A percentile compares a stretch with the other conserved stretches of the same genome.
Conservation (phyloP, 1,284 basidiomycete genomes). For the Tausonia pullulans region DNA sequence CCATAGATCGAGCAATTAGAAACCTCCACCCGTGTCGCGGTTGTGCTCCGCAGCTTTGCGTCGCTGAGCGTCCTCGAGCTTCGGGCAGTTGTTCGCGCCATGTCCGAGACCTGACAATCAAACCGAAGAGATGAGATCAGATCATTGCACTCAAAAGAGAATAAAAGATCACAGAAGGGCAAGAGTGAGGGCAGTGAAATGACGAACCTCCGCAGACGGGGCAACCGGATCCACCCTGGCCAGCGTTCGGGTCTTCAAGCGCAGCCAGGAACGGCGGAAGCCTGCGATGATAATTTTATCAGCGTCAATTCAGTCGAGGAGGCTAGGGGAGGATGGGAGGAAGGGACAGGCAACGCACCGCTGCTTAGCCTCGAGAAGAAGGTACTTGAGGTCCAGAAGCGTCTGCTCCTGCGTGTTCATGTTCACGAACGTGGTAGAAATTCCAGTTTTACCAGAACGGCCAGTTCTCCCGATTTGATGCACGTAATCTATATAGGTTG, state of each 20-base stretch:
- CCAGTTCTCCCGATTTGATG: conserved; percentile 99
- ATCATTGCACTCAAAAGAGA: too few species aligned
- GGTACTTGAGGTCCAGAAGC: conserved; percentile 88
- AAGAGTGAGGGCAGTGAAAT: not conserved
- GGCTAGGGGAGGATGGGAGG: conserved; percentile 1
- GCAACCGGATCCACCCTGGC: conserved; percentile 71
- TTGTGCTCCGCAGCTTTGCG: conserved; percentile 72
- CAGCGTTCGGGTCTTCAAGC: conserved; percentile 81
- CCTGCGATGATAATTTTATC: conserved; percentile 36
- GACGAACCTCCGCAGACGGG: conserved; percentile 85
- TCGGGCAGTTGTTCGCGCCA: conserved; percentile 85
- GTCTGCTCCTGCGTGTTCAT: conserved; percentile 95
- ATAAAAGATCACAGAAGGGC: not conserved
- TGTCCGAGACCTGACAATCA: conserved; percentile 66
- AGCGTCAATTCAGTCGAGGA: not conserved
- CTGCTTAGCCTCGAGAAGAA: conserved; percentile 94
- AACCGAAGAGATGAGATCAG: not conserved
- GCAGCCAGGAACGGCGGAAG: conserved; percentile 89
- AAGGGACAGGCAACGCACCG: conserved; percentile 46
- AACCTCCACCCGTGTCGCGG: conserved; percentile 33
- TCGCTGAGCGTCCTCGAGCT: conserved; percentile 84
- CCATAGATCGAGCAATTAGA: not conserved
- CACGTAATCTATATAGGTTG: conserved; percentile 45
- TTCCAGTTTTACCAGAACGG: conserved; percentile 92
- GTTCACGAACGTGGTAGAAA: conserved; percentile 99